Evolutionary conservation across 1,284 basidiomycete species (phyloP).

Genomic region (Rhodofomes roseus): DNA sequence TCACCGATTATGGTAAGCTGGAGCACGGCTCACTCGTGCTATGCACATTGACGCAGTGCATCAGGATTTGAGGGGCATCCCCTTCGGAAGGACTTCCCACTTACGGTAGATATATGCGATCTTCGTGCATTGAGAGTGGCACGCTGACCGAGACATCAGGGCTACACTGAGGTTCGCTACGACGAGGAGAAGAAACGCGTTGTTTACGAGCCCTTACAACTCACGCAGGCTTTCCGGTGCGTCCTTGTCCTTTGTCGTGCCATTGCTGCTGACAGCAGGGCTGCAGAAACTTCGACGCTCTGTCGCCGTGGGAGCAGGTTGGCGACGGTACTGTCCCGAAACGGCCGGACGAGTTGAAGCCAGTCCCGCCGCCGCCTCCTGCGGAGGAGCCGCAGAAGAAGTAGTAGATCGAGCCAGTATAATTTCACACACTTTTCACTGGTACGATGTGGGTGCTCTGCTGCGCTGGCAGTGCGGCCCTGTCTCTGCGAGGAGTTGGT

Average conservation of each 20-base stretch:
- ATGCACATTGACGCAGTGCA: constrained; percentile 11
- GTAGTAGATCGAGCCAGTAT: constrained; percentile 29
- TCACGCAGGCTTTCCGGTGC: constrained; percentile 97
- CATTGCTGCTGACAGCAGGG: neutral
- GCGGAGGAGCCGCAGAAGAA: constrained; percentile 48
- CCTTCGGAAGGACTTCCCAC: constrained; percentile 95
- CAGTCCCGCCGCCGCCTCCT: constrained; percentile 61
- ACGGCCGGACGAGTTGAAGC: constrained; percentile 70
- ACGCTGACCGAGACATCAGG: constrained; percentile 39
- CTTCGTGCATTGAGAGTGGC: neutral
- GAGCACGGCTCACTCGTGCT: neutral
- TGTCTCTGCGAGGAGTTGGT: too few relatives aligned
- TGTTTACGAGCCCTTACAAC: constrained; percentile 95
- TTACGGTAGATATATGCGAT: constrained; percentile 61
- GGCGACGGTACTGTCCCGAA: constrained; percentile 78
- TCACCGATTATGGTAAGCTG: constrained; percentile 91
- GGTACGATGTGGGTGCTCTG: neutral
- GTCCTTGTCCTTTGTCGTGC: constrained; percentile 17
- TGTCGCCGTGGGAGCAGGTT: constrained; percentile 97
- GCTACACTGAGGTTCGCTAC: constrained; percentile 96
- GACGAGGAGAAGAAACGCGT: constrained; percentile 99
- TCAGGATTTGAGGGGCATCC: constrained; percentile 97
- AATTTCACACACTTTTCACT: neutral
- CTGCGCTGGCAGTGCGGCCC: too few relatives aligned
- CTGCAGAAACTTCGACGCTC: constrained; percentile 86